Percentiles rank a stretch among this genome's conserved stretches.
Evolutionary conservation across 2,329 filamentous ascomycete genomes (phyloP).

Genomic region (Fusarium sp.): DNA sequence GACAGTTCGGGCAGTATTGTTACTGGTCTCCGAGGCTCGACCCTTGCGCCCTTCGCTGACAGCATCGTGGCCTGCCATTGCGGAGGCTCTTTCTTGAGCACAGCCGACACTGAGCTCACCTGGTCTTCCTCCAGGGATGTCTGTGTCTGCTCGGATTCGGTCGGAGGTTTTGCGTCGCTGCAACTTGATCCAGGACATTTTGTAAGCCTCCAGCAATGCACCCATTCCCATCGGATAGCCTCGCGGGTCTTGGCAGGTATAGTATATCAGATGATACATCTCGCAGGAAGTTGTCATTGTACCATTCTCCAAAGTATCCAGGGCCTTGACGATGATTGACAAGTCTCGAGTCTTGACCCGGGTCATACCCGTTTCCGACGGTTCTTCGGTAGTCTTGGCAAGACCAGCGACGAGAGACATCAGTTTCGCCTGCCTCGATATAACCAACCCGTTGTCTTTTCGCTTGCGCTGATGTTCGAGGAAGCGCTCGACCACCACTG

Average conservation of each 20-base stretch:
- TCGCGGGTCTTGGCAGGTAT: neutral
- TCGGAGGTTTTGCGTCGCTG: fast-evolving
- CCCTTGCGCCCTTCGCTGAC: neutral
- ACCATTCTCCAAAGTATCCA: neutral
- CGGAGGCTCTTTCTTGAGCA: no score
- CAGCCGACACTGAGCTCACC: neutral
- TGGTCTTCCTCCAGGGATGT: fast-evolving
- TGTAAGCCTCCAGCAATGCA: neutral
- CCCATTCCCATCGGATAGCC: fast-evolving
- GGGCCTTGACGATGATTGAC: neutral
- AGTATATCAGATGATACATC: neutral
- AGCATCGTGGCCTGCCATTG: no score
- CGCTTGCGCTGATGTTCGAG: neutral
- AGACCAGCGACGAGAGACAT: neutral
- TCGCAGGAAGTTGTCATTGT: neutral
- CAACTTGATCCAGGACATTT: neutral
- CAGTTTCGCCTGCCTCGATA: neutral
- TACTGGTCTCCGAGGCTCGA: neutral
- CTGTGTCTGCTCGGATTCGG: fast-evolving
- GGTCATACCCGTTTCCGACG: neutral
- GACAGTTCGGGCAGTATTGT: no score
- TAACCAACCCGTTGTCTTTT: fast-evolving
- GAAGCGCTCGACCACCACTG: neutral
- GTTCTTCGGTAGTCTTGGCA: fast-evolving
- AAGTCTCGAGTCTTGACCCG: neutral